Evolutionary conservation across 2,329 filamentous ascomycete genomes (phyloP), one percentile per base, ranked within the genome.

Genomic region (Ophiostoma angusticollis): DNA sequence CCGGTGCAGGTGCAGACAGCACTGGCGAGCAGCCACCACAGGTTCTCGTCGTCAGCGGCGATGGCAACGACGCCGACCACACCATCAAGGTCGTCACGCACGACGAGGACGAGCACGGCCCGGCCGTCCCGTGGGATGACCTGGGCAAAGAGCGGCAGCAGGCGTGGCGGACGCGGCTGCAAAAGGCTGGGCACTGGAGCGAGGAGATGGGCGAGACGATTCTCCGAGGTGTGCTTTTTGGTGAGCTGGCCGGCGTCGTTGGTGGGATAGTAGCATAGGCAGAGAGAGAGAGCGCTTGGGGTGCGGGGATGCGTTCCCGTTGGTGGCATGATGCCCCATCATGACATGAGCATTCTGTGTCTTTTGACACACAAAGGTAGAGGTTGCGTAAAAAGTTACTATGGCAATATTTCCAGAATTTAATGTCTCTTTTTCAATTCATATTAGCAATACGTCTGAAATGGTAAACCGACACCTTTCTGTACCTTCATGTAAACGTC

Each of bases 211-310:
- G 83, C 3, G 84, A 89, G 62, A 68, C 66, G 9, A 72, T 91
- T 22, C 70, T 93, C 49, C 76, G 78, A 58, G 81, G 83, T 3
- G 72, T 93, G 23, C 62, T 93, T 45, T 93, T 93, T 59, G 73
- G 77, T 16, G 72, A 85, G 58, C 65, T 84, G 47, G 80, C 72
- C 1, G 79, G 72, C 2, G 61, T 67, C 37, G 72, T 82, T 13
- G 71, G 74, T 5, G 62, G 60, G 22, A 63, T 67, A 33, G 61
- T 72, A n/a, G n/a, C n/a, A n/a, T n/a, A n/a, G n/a, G n/a, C n/a
- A n/a, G n/a, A n/a, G n/a, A n/a, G n/a, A n/a, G n/a, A n/a, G n/a
- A n/a, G 37, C 32, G 27, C 6, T 28, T 5, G 25, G 11, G 25
- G 11, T 9, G 6, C 11, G 25, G 11, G 25, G n/a, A n/a, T n/a